These are phyloP conservation scores for Trichoderma koningiopsis DNA, from an alignment of 2,329 filamentous ascomycete genomes.

Conservation along the genomic window DNA sequence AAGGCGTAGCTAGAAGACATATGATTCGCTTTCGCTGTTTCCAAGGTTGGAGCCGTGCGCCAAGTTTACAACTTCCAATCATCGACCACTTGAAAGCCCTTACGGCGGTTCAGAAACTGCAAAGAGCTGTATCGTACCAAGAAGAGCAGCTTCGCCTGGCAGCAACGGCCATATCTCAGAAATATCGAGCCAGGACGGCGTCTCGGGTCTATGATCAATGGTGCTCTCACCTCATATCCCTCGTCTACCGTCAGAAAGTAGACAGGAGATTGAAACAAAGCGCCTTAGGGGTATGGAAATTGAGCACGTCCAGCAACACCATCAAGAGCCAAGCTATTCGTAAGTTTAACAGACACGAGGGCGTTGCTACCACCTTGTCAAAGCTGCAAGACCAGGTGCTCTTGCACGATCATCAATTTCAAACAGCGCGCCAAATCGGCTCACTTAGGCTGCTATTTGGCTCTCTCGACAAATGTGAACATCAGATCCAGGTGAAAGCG, in stretches of 20 bases:
- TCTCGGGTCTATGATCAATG: slow-evolving; percentile 34
- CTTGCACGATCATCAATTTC: slow-evolving; percentile 2
- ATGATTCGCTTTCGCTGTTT: slow-evolving; percentile 61
- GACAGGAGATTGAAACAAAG: slow-evolving; percentile 28
- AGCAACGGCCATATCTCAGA: slow-evolving; percentile 31
- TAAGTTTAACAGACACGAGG: slow-evolving; percentile 27
- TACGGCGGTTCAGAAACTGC: slow-evolving; percentile 40
- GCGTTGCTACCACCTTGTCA: slow-evolving; percentile 28
- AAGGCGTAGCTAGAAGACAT: slow-evolving; percentile 68
- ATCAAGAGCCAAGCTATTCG: slow-evolving; percentile 29
- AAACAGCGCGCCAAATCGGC: slow-evolving; percentile 27
- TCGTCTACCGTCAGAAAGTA: slow-evolving; percentile 30
- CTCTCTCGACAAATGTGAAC: slow-evolving; percentile 38
- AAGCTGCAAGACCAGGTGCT: slow-evolving; percentile 31
- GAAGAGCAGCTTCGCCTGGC: slow-evolving; percentile 35
- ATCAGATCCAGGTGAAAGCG: slow-evolving; percentile 35
- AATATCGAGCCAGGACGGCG: slow-evolving; percentile 30
- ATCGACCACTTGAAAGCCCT: slow-evolving; percentile 37
- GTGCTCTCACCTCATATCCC: slow-evolving; percentile 33
- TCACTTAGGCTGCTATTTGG: slow-evolving; percentile 29
- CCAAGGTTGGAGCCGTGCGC: slow-evolving; percentile 40
- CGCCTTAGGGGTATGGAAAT: slow-evolving; percentile 33
- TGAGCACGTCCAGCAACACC: slow-evolving; percentile 27
- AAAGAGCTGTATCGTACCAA: slow-evolving; percentile 35
- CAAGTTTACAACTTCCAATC: slow-evolving; percentile 35